A percentile compares a stretch with the other conserved stretches of the same genome.
phyloP scores from a whole-genome alignment of 371 early-diverging fungal species.

The Mortierella sp. region DNA sequence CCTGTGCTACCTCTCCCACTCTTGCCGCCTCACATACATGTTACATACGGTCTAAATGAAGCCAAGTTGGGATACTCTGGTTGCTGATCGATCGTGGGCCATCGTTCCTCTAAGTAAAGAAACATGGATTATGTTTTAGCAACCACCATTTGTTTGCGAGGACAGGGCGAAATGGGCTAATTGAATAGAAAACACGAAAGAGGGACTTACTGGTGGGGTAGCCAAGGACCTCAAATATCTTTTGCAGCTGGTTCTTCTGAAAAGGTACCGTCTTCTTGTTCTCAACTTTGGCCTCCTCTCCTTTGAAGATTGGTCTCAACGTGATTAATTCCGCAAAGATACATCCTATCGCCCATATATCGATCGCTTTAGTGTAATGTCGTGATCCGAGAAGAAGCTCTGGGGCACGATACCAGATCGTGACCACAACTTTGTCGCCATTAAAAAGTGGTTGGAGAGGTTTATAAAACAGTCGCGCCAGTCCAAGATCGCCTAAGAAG shows the following conservation, averaged over 20 bases:
- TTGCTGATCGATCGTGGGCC: constrained; percentile 79
- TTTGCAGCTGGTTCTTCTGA: constrained; percentile 87
- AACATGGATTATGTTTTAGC: not conserved
- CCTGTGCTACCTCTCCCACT: no score
- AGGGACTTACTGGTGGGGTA: constrained; percentile 80
- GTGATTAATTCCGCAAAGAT: constrained; percentile 94
- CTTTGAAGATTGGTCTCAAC: constrained; percentile 92
- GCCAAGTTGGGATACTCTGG: constrained; percentile 75
- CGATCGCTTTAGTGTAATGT: constrained; percentile 94
- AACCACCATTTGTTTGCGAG: not conserved
- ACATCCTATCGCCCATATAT: constrained; percentile 97
- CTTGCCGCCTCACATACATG: not conserved
- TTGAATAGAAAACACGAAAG: no score
- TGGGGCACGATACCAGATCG: constrained; percentile 98
- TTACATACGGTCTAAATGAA: constrained; percentile 63
- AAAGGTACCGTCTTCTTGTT: constrained; percentile 89
- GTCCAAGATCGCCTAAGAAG: constrained; percentile 82
- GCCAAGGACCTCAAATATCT: constrained; percentile 93
- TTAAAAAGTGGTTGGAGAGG: constrained; percentile 86
- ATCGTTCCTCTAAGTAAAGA: constrained; percentile 71
- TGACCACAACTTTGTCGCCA: constrained; percentile 96
- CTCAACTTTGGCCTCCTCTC: constrained; percentile 94
- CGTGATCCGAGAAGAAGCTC: constrained; percentile 93
- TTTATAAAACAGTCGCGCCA: constrained; percentile 85
- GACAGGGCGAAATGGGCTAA: no score